phyloP scores from a whole-genome alignment of 176 grass and related monocot species.

The Rhynchospora breviuscula region DNA sequence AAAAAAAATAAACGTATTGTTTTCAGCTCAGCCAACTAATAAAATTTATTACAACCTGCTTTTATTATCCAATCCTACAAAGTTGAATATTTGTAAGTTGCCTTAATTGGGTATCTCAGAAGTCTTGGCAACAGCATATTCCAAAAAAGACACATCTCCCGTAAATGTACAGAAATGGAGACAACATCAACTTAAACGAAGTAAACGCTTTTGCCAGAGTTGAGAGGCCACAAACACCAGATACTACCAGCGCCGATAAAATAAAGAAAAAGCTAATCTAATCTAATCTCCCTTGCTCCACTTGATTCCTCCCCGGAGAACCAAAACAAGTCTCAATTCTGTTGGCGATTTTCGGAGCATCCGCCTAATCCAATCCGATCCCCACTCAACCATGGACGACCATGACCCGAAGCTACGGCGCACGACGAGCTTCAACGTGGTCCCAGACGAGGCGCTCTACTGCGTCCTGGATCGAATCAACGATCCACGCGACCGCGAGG shows the following conservation, averaged over 20 bases:
- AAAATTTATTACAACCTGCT: neutral
- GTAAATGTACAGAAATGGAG: neutral
- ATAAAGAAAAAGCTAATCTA: neutral
- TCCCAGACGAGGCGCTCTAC: conserved; percentile 67
- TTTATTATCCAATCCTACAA: neutral
- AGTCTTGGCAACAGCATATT: neutral
- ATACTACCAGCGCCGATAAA: neutral
- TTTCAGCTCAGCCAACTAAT: neutral
- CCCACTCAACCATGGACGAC: conserved; percentile 40
- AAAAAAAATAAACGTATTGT: neutral
- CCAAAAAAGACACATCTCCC: neutral
- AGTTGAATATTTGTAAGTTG: neutral
- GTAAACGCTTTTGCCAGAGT: neutral
- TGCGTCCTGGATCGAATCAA: conserved; percentile 57
- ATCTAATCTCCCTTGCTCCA: conserved; percentile 13
- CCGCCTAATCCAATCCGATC: conserved; percentile 3
- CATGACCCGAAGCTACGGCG: conserved; percentile 37
- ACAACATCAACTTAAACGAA: neutral
- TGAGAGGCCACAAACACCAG: neutral
- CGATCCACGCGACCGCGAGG: conserved; percentile 62
- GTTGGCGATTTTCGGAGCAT: neutral
- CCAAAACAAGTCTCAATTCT: neutral
- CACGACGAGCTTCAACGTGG: conserved; percentile 29
- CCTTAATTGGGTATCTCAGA: neutral
- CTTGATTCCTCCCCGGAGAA: neutral